These are phyloP conservation scores for Fomitopsis palustris DNA, from an alignment of 1,284 basidiomycete genomes.

Conservation along the genomic window DNA sequence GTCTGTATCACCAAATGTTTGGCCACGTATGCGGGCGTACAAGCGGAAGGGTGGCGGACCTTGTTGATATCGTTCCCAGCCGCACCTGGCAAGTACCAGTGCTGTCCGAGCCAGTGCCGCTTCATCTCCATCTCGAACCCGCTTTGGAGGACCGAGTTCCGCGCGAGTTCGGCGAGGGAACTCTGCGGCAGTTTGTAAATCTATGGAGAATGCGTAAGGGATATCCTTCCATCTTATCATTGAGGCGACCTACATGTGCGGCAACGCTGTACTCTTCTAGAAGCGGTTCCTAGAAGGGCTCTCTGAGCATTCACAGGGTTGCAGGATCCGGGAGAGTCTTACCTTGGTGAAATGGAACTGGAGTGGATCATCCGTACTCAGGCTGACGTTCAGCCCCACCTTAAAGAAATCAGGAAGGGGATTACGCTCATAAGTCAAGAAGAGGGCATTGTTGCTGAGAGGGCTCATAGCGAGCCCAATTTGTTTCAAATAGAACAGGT, in stretches of 20 bases:
- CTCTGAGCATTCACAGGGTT: neutral
- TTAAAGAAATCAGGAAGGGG: constrained; percentile 98
- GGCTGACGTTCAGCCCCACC: constrained; percentile 91
- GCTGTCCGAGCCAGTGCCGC: constrained; percentile 91
- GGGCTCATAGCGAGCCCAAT: constrained; percentile 99
- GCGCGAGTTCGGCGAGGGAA: constrained; percentile 85
- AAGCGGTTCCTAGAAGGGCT: constrained; percentile 71
- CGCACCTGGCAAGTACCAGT: constrained; percentile 88
- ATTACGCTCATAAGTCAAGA: constrained; percentile 96
- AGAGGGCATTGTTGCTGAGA: constrained; percentile 95
- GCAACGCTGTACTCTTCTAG: constrained; percentile 98
- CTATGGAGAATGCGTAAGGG: constrained; percentile 32
- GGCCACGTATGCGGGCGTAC: constrained; percentile 7
- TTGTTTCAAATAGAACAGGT: constrained; percentile 95
- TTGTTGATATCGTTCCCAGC: constrained; percentile 92
- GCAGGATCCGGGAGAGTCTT: constrained; percentile 10
- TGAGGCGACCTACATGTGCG: constrained; percentile 67
- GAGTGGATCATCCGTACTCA: constrained; percentile 94
- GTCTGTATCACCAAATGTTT: constrained; percentile 50
- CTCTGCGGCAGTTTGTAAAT: constrained; percentile 91
- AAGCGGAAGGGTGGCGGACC: constrained; percentile 37
- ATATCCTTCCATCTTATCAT: neutral
- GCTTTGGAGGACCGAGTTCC: constrained; percentile 94
- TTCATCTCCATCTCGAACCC: constrained; percentile 99
- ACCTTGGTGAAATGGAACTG: constrained; percentile 98